A percentile compares a stretch with the other conserved stretches of the same genome.
Conservation (phyloP, 306 rosid genomes). For the Castanea sativa region DNA sequence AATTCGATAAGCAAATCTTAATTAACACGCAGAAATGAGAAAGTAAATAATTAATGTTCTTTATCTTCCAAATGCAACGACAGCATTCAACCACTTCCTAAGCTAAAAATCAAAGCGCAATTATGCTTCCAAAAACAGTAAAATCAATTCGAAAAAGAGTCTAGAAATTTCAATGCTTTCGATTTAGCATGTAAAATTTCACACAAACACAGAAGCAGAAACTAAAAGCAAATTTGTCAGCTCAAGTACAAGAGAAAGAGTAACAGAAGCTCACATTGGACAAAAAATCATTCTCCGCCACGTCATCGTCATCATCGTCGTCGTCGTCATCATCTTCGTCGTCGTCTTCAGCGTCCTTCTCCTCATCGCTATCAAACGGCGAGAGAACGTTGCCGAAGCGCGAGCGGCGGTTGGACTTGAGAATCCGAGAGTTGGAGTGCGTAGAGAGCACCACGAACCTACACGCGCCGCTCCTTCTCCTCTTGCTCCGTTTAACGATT, state of each 20-base stretch:
- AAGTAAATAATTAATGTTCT: background rate
- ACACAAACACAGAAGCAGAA: background rate
- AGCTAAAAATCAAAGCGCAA: too few species aligned
- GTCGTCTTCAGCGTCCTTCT: slow-evolving; percentile 24
- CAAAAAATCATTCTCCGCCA: slow-evolving; percentile 35
- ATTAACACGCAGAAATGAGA: background rate
- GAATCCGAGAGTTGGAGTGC: slow-evolving; percentile 72
- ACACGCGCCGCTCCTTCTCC: background rate
- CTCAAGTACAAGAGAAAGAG: background rate
- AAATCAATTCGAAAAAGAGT: too few species aligned
- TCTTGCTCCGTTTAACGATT: background rate
- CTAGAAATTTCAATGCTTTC: too few species aligned
- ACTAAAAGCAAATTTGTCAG: background rate
- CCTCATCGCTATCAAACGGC: slow-evolving; percentile 52
- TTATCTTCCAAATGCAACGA: background rate
- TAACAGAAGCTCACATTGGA: slow-evolving; percentile 53
- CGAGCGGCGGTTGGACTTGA: slow-evolving; percentile 69
- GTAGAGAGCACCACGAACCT: slow-evolving; percentile 51
- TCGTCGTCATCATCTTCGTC: background rate
- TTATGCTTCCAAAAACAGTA: too few species aligned
- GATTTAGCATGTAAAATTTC: too few species aligned
- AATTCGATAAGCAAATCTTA: too few species aligned
- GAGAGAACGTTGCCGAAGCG: slow-evolving; percentile 49
- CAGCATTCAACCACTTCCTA: too few species aligned
- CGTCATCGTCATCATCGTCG: slow-evolving; percentile 25